Base-by-base conservation (phyloP, 73 alveolate genomes). In the Symbiodinium pilosum region DNA sequence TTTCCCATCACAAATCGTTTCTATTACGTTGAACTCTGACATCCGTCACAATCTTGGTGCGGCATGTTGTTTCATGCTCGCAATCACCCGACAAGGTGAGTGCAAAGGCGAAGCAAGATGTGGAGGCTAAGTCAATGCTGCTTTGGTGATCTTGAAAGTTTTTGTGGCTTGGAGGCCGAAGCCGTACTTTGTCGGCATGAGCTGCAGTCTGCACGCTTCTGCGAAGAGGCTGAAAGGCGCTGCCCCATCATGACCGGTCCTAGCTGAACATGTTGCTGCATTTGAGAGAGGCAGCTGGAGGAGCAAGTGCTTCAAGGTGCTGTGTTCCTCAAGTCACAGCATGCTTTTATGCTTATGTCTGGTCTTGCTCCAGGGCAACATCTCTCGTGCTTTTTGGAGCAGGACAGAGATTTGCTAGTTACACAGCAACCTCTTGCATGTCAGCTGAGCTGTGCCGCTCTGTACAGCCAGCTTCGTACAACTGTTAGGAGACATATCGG, bases 401-500 rank as follows among this genome's bases (percentile, higher is more conserved):
- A 64, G 77, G 77, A 14, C 21, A 7, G 5, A 7, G 44, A 11
- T 18, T 73, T 4, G n/a, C 51, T 7, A 73, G 24, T 28, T 32
- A 7, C 86, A 11, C 51, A 34, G 86, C 59, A 36, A 7, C 14
- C 56, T 39, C 51, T 11, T 7, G 51, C 59, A 39, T 81, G 52
- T 38, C 38, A n/a, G n/a, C n/a, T n/a, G 36, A 7, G 41, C 4
- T 69, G 14, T 26, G 28, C 12, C 42, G 11, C 21, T 26, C 26
- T 5, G 3, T 18, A 5, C 84, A 69, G 0, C 28, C 4, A 14
- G 4, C 51, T 6, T 12, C 7, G 36, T 44, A n/a, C n/a, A 1
- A 7, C 20, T 30, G 43, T 34, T 64, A 89, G 96, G 96, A 89
- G 64, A 83, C 77, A 36, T 64, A 44, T 38, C 75, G 47, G 38